Base-by-base conservation (phyloP, 208 protist species). In the Phytomonas sp. region DNA sequence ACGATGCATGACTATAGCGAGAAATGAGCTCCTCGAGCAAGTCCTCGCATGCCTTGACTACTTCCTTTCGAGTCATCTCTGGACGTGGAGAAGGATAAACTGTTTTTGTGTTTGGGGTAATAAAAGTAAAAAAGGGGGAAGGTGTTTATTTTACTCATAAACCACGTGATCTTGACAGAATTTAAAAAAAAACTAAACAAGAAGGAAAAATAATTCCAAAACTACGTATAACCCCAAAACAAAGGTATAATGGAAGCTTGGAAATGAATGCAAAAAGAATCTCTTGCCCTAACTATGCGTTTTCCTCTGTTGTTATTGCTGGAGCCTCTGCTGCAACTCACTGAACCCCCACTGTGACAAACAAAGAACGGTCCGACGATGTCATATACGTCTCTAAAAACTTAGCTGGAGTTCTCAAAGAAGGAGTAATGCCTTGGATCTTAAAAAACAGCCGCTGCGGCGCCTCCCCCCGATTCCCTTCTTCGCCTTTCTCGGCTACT, bases 321-420 rank as follows among this genome's bases (percentile, higher is more conserved):
- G 71, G 11, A 71, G 32, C 31, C 59, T 5, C 23, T 56, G 17
- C 46, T 17, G 6, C 11, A 56, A 11, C 13, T 30, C 37, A 43
- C 28, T 26, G 56, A 28, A 83, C 53, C 31, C 75, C 72, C 56
- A 90, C 65, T 6, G 80, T 84, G 0, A 90, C 75, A 62, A 83
- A 92, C 30, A 92, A 72, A 32, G 80, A 68, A 23, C 83, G 76
- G 72, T 92, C 87, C 26, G 82, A 79, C 0, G 87, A 88, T 26
- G 80, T 61, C 73, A 90, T 70, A 67, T 80, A 70, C 1, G 81
- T 72, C 62, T 87, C 80, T 31, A 92, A 68, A 74, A 85, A 92
- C 6, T 67, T 78, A 4, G 79, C 80, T 2, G 87, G 84, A 15
- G 80, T 88, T 20, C 46, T 30, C 7, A 92, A 74, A 4, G 82